Evolutionary conservation across 225 moss, liverwort and hornwort genomes (phyloP).

Genomic region (Bryum argenteum): DNA sequence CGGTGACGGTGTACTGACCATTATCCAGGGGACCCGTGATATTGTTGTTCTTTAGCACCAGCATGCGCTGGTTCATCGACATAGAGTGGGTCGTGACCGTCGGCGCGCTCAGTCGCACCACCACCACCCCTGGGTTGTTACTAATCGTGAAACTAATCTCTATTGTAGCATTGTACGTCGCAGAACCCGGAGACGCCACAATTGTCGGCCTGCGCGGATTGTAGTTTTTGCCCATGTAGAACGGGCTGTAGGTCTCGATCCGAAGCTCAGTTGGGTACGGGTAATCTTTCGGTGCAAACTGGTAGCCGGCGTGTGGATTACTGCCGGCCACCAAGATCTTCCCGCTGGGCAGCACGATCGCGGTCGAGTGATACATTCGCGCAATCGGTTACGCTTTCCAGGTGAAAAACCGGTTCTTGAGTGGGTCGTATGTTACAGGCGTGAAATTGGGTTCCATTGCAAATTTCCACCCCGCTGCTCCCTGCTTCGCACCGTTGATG

Average conservation of each 20-base stretch:
- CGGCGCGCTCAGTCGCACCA: conserved; percentile 36
- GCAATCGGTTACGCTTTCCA: conserved; percentile 22
- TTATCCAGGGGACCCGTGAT: not conserved
- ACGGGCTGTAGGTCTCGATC: conserved; percentile 44
- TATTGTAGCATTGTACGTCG: conserved; percentile 14
- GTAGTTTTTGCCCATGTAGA: conserved; percentile 21
- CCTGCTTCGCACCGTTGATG: conserved; percentile 30
- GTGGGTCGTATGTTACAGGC: conserved; percentile 29
- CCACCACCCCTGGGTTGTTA: not conserved
- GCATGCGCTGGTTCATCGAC: conserved; percentile 37
- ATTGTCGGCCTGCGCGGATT: conserved; percentile 16
- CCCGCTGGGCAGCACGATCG: conserved; percentile 32
- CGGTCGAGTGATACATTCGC: conserved; percentile 39
- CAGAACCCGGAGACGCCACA: not conserved
- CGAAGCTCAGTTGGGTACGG: conserved; percentile 42
- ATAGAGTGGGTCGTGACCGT: conserved; percentile 46
- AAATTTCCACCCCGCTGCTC: conserved; percentile 31
- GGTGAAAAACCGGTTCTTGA: conserved; percentile 14
- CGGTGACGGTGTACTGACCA: not conserved
- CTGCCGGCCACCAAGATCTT: conserved; percentile 41
- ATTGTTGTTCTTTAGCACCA: not conserved
- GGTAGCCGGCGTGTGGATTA: conserved; percentile 28
- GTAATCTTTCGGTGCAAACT: conserved; percentile 10
- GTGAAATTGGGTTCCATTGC: conserved; percentile 13
- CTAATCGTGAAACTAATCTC: conserved; percentile 11